Evolutionary conservation across 2,329 filamentous ascomycete genomes (phyloP), one percentile per base, ranked within the genome.

Genomic region (Chalaropsis ovoidea): DNA sequence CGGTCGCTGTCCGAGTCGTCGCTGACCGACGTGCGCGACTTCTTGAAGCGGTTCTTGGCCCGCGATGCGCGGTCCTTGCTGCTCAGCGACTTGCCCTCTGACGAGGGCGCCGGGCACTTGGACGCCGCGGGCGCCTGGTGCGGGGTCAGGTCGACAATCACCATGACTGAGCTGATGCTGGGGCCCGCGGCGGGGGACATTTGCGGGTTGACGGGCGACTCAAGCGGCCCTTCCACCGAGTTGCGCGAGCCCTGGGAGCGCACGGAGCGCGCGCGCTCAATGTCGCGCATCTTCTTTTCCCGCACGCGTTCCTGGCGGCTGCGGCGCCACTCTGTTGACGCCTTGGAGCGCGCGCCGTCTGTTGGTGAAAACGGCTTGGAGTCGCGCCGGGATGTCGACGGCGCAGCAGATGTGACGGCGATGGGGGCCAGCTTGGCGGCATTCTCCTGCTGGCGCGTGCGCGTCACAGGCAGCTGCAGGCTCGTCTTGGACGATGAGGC

Each of bases 251-350:
- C 64, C 35, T 69, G 69, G 27, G 69, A 71, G 19, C 71, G 64
- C 15, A 70, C 72, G 4, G 69, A 69, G 7, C 71, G 70, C 4
- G 72, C 68, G 3, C 74, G 73, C 65, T 77, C 75, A 67, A 78
- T 72, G 42, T 78, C 77, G 17, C 75, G 72, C 63, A 72, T 72
- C 67, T 77, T 78, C 70, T 73, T 74, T 19, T 77, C 75, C 24
- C 73, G 74, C 4, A 78, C 77, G 58, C 71, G 73, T 5, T 77
- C 76, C 27, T 67, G 65, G 13, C 68, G 65, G 24, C 42, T 61
- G 22, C 61, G 63, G 15, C 67, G 61, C 64, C 63, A 67, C 15
- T 68, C 68, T 11, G 65, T 22, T 1, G 67, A 49, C n/a, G 45
- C 47, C 35, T 60, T 35, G n/a, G 54, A 27, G 27, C 54, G 62